Conservation (phyloP, 1,139 yeast species). For the Blastobotrys persicus region DNA sequence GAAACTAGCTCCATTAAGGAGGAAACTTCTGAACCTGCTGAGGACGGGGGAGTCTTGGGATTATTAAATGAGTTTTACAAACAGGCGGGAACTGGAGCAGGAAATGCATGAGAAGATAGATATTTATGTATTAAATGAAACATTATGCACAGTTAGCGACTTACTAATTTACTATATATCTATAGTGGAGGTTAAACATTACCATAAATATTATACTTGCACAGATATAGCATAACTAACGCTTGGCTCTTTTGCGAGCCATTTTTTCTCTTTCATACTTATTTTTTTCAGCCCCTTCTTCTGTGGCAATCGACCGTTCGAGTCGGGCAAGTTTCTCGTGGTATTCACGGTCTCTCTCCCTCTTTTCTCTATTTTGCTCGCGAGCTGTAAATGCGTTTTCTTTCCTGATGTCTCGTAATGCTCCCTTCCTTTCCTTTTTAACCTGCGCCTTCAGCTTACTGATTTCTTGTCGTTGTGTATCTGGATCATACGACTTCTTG, state of each 20-base stretch:
- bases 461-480: conserved; percentile 76
- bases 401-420: conserved; percentile 84
- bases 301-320: conserved; percentile 81
- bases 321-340: conserved; percentile 88
- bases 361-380: conserved; percentile 77
- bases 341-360: conserved; percentile 69
- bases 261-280: conserved; percentile 84
- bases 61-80: conserved; percentile 80
- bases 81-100: conserved; percentile 27
- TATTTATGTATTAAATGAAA: too few relatives aligned
- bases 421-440: conserved; percentile 88
- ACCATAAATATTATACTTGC: conserved; percentile 1
- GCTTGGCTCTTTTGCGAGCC: conserved; percentile 50
- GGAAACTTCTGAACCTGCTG: conserved; percentile 10
- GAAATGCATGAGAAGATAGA: conserved; percentile 11
- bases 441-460: conserved; percentile 77
- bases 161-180: too few relatives aligned
- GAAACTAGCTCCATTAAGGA: not conserved
- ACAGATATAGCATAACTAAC: not conserved
- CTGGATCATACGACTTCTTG: conserved; percentile 84
- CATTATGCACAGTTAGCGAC: too few relatives aligned
- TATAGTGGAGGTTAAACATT: not conserved
- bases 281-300: conserved; percentile 93
- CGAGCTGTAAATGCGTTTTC: conserved; percentile 86
- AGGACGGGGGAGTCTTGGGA: conserved; percentile 67